Evolutionary conservation across 352 stramenopile genomes (phyloP), one percentile per base, ranked within the genome.

Genomic region (Blastocystis sp.): DNA sequence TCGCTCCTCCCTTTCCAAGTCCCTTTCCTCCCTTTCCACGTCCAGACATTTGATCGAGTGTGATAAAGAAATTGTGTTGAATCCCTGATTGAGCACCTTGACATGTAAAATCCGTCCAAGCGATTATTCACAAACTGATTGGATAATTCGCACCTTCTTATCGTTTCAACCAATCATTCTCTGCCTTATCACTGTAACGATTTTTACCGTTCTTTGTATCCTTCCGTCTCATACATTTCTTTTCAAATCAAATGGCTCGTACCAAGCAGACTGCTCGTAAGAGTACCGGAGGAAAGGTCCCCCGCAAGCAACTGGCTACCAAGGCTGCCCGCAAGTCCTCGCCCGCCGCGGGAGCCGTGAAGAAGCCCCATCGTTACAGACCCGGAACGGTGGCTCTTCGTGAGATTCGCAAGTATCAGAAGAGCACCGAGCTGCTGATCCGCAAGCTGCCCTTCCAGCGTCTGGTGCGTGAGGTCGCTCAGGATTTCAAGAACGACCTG

Each of bases 211-310:
- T 92, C 88, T 93, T 93, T 64, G 90, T 90, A 88, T 90, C 89
- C 21, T 51, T 8, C 29, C 36, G 18, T 46, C 27, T 18, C 9
- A 51, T 75, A 79, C 46, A 49, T 75, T 46, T 51, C 24, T 56
- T 51, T 75, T 75, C 24, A 29, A 14, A 53, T 51, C 6, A 0
- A 59, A 88, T 88, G 87, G 94, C 94, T 71, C 92, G 94, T 91
- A 97, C 94, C 88, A 97, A 97, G 90, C 93, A 97, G 89, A 97
- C 93, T 49, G 93, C 94, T 27, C 92, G 94, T 88, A 97, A 97
- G 89, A 97, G 92, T 61, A 92, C 93, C 49, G 93, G 93, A 67
- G 93, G 93, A 88, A 97, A 97, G 90, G 93, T 93, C 21, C 93
- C 93, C 29, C 91, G 93, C 84, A 96, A 96, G 91, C 93, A 97